Percentiles rank a stretch among this genome's conserved stretches.
Evolutionary conservation across 768 basidiomycete species (phyloP).

Genomic region (Boletellus ananiceps): DNA sequence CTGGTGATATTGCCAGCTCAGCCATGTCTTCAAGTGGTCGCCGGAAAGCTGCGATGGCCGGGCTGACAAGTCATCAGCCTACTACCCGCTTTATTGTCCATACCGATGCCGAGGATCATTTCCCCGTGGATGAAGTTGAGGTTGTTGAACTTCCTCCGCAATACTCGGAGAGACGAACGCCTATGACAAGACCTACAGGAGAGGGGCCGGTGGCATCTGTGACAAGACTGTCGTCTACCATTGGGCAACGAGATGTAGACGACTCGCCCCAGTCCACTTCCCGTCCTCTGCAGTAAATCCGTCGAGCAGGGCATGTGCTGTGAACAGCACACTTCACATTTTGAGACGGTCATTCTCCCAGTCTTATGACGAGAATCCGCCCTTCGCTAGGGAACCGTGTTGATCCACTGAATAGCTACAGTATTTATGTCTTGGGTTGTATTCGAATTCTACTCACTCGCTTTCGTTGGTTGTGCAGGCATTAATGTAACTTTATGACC

Average conservation of each 20-base stretch:
- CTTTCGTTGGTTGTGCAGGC: constrained; percentile 4
- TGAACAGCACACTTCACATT: background rate
- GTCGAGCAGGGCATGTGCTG: background rate
- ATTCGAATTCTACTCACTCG: constrained; percentile 3
- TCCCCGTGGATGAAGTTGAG: constrained; percentile 43
- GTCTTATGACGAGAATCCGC: background rate
- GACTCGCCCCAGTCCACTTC: constrained; percentile 1
- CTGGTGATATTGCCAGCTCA: constrained; percentile 19
- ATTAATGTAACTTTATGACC: background rate
- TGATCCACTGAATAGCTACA: constrained; percentile 1
- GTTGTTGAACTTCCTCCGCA: constrained; percentile 74
- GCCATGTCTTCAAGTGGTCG: constrained; percentile 38
- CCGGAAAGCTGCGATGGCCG: constrained; percentile 56
- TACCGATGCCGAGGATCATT: constrained; percentile 60
- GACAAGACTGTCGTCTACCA: constrained; percentile 4
- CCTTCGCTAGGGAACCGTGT: background rate
- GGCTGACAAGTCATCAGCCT: constrained; percentile 34
- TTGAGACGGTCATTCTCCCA: background rate
- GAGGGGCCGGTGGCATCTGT: constrained; percentile 14
- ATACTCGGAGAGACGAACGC: constrained; percentile 51
- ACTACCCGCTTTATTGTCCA: constrained; percentile 61
- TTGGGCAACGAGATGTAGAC: constrained; percentile 3
- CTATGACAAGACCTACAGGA: constrained; percentile 1
- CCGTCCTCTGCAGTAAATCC: constrained; percentile 8
- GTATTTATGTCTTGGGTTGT: constrained; percentile 6